phyloP scores from a whole-genome alignment of 2,329 filamentous ascomycete genomes.

The Zymoseptoria crescenta region DNA sequence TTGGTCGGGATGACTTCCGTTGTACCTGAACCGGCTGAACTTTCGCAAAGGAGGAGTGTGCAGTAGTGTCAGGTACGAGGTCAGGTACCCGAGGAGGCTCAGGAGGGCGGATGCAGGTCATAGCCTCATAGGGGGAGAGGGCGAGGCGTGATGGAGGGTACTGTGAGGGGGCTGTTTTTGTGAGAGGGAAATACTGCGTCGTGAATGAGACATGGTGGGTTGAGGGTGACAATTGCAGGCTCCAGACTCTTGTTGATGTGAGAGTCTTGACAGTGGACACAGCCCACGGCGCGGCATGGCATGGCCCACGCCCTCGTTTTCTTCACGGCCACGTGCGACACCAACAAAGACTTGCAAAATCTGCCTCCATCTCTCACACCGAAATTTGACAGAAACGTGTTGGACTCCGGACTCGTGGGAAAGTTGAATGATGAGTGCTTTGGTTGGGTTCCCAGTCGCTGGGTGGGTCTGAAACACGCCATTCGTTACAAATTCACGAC shows the following conservation, averaged over 20 bases:
- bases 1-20: background rate
- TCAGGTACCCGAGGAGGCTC: background rate
- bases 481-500: background rate
- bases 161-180: background rate
- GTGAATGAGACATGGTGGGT: too few species aligned
- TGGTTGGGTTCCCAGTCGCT: background rate
- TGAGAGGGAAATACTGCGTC: too few species aligned
- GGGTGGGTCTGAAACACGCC: background rate
- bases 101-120: too few species aligned
- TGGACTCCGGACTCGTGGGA: background rate
- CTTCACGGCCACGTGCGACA: background rate
- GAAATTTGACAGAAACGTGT: background rate
- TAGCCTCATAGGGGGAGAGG: too few species aligned
- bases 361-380: background rate
- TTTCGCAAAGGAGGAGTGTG: background rate
- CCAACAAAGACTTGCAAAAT: background rate
- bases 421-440: background rate
- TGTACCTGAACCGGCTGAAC: too few species aligned
- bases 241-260: too few species aligned
- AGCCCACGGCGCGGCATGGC: too few species aligned
- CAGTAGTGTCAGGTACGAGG: background rate
- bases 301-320: background rate
- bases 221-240: too few species aligned
- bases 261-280: background rate
- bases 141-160: background rate